Evolutionary conservation across 257 asterid species (phyloP).

Genomic region (Nicotiana knightiana): DNA sequence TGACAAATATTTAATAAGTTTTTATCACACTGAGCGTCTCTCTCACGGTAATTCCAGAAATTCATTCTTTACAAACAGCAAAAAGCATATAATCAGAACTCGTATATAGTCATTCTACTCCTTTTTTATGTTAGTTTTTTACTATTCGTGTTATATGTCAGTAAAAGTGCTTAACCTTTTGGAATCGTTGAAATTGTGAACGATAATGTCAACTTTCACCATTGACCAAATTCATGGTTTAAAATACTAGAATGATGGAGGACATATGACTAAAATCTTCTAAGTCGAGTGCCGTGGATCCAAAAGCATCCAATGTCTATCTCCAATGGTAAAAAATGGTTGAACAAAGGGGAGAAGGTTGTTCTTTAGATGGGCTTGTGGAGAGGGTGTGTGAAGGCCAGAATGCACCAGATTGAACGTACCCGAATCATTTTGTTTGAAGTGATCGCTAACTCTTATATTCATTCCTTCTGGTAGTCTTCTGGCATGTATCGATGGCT

Average conservation of each 20-base stretch:
- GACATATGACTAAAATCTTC: neutral
- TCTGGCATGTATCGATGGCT: neutral
- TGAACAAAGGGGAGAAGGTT: neutral
- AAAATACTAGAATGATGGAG: neutral
- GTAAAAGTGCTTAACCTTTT: neutral
- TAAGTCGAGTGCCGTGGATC: neutral
- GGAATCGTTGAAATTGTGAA: neutral
- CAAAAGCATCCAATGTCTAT: neutral
- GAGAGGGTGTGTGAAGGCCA: neutral
- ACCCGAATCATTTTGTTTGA: neutral
- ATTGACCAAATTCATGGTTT: neutral
- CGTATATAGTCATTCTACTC: neutral
- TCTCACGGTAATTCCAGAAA: neutral
- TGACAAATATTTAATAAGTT: no score
- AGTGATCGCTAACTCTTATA: neutral
- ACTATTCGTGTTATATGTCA: neutral
- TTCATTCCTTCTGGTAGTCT: neutral
- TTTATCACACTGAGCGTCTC: no score
- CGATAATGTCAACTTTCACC: neutral
- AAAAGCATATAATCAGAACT: neutral
- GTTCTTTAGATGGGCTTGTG: neutral
- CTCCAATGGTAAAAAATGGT: neutral
- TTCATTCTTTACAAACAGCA: neutral
- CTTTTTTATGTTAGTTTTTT: neutral
- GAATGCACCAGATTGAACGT: neutral